A percentile compares a stretch with the other conserved stretches of the same genome.
Evolutionary conservation across 192 early-diverging fungal species (phyloP).

Genomic region (Umbelopsis sp.): DNA sequence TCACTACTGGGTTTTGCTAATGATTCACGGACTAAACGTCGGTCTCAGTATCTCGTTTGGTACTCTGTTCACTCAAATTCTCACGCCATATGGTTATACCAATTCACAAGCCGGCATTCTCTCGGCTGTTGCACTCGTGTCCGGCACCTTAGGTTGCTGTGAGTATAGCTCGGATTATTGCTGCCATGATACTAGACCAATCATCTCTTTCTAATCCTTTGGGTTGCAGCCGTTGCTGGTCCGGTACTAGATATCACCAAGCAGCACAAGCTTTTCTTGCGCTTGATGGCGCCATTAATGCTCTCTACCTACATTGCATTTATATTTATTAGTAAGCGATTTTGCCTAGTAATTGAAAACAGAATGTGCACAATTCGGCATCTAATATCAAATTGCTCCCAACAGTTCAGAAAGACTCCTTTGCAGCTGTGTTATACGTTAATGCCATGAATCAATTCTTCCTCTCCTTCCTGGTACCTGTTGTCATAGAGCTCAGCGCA

Average conservation of each 20-base stretch:
- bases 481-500: conserved; percentile 35
- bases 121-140: conserved; percentile 35
- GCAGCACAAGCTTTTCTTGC: conserved; percentile 35
- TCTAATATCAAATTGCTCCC: neutral
- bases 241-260: conserved; percentile 36
- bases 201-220: conserved; percentile 8
- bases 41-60: conserved; percentile 39
- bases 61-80: conserved; percentile 33
- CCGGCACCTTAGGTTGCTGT: conserved; percentile 39
- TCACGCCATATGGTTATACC: conserved; percentile 39
- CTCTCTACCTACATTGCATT: conserved; percentile 34
- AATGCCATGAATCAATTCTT: conserved; percentile 40
- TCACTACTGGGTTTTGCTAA: conserved; percentile 37
- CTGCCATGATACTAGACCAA: neutral
- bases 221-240: conserved; percentile 32
- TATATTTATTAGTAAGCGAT: conserved; percentile 28
- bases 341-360: neutral
- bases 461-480: conserved; percentile 37
- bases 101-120: conserved; percentile 39
- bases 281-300: conserved; percentile 32
- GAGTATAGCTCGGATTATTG: conserved; percentile 5
- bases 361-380: neutral
- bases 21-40: conserved; percentile 40
- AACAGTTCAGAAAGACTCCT: conserved; percentile 32
- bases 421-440: conserved; percentile 36